Evolutionary conservation across 2,329 filamentous ascomycete species (phyloP).

Genomic region (Coniochaeta prunicola): DNA sequence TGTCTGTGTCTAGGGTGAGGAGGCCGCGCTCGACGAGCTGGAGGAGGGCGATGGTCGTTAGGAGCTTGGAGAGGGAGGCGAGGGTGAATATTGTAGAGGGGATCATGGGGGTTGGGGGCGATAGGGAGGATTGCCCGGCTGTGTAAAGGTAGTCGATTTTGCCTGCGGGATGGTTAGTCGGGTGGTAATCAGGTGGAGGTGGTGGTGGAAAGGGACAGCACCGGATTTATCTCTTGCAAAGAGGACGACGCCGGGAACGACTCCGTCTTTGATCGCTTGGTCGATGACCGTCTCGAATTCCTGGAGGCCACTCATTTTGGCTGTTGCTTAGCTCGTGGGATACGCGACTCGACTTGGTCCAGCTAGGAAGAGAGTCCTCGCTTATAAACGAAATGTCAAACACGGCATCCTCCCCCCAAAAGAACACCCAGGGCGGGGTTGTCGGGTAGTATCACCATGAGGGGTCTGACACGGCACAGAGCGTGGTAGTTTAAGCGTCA

Average conservation of each 20-base stretch:
- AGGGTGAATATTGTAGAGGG: slow-evolving; percentile 23
- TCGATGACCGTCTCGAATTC: slow-evolving; percentile 19
- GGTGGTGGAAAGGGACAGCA: neutral
- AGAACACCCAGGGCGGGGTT: neutral
- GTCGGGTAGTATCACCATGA: neutral
- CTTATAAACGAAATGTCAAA: too few relatives aligned
- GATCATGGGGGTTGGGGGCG: slow-evolving; percentile 8
- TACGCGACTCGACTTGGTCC: too few relatives aligned
- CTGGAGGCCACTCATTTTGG: slow-evolving; percentile 2
- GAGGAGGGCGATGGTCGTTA: slow-evolving; percentile 36
- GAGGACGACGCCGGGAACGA: slow-evolving; percentile 11
- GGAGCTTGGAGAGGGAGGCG: slow-evolving; percentile 32
- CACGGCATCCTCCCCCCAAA: too few relatives aligned
- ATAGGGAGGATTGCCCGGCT: slow-evolving; percentile 11
- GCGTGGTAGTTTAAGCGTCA: neutral
- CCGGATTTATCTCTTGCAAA: slow-evolving; percentile 14
- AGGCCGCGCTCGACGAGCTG: slow-evolving; percentile 39
- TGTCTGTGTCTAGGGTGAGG: slow-evolving; percentile 36
- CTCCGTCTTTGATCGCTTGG: slow-evolving; percentile 16
- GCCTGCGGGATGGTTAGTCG: slow-evolving; percentile 10
- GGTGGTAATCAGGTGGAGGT: neutral
- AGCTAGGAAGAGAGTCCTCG: too few relatives aligned
- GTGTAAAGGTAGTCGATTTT: slow-evolving; percentile 16
- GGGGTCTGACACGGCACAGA: neutral
- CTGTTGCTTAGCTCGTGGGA: neutral